Base-by-base conservation (phyloP, 2,329 filamentous ascomycete genomes). In the Polytolypa hystricis region DNA sequence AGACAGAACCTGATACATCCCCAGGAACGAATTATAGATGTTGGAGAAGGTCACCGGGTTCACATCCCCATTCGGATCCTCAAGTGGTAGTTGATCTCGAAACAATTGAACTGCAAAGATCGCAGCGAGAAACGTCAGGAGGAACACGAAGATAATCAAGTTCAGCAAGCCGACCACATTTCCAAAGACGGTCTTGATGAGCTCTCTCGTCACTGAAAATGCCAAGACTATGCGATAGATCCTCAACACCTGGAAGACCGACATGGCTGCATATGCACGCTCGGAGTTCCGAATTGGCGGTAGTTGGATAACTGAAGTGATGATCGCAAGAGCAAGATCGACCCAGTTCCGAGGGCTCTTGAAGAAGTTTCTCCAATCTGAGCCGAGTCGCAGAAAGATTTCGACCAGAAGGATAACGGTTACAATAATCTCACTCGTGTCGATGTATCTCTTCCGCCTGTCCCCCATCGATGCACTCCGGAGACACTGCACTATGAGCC, bases 1-100 rank as follows among this genome's bases (percentile, higher is more conserved):
- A 7, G 91, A 95, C 30, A 98, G 66, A 19, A 98, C 77, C 60
- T 95, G 85, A 55, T 98, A 98, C 86, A 98, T 96, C 39, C 87
- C 91, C 11, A 98, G 68, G 53, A 98, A 98, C 0, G 86, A 83
- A 53, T 96, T 96, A 66, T 81, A 98, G 23, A 98, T 91, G 26
- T 84, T 84, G 54, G 77, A 78, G 56, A 98, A 98, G 0, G 84
- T 82, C 28, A 91, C 74, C 15, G 71, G 62, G 42, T 83, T 77
- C 2, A 71, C 60, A 2, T 81, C 65, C 2, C 77, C 81, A n/a
- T 62, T 56, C 2, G 65, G 58, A 45, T 84, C 74, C n/a, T 67
- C 49, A 20, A 69, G 50, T 1, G 84, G 80, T 18, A 96, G 74
- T 48, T 93, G 80, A 19, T 87, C 87, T 23, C 91, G 80, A 52